These are phyloP conservation scores for Saturnispora galanensis DNA, from an alignment of 805 yeast genomes.

Conservation along the genomic window DNA sequence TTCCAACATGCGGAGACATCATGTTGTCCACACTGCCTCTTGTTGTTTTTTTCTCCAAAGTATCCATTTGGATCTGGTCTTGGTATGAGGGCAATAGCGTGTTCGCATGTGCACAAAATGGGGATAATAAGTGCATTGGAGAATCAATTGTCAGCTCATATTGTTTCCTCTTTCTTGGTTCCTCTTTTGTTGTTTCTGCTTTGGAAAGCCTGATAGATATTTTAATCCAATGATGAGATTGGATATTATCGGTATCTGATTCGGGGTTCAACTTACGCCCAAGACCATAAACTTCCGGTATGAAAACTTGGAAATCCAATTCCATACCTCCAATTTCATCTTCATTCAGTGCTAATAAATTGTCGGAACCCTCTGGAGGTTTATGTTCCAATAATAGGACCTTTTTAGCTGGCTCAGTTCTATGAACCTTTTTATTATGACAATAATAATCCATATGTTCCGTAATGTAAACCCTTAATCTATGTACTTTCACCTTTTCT, in stretches of 20 bases:
- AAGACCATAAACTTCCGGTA: slow-evolving; percentile 59
- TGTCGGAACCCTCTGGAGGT: slow-evolving; percentile 42
- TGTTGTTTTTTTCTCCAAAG: neutral
- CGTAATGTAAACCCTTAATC: slow-evolving; percentile 76
- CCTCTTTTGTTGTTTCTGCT: slow-evolving; percentile 39
- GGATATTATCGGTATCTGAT: slow-evolving; percentile 68
- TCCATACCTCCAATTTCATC: slow-evolving; percentile 63
- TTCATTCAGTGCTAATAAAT: slow-evolving; percentile 33
- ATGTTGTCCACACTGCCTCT: slow-evolving; percentile 15
- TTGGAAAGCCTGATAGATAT: slow-evolving; percentile 72
- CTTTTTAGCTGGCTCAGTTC: slow-evolving; percentile 84
- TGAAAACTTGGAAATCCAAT: slow-evolving; percentile 75
- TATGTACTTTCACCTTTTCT: slow-evolving; percentile 78
- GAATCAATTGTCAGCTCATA: slow-evolving; percentile 93
- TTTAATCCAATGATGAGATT: slow-evolving; percentile 93
- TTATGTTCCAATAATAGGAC: slow-evolving; percentile 72
- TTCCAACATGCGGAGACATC: slow-evolving; percentile 20
- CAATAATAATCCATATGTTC: slow-evolving; percentile 90
- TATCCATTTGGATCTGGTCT: slow-evolving; percentile 16
- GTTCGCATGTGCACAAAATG: slow-evolving; percentile 71
- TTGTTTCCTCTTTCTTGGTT: slow-evolving; percentile 60
- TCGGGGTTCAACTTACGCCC: slow-evolving; percentile 69
- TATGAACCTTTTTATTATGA: slow-evolving; percentile 74
- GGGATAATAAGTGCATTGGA: slow-evolving; percentile 76
- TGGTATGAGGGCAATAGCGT: slow-evolving; percentile 67